Evolutionary conservation across 371 early-diverging fungal genomes (phyloP), one percentile per base, ranked within the genome.

Genomic region (Mucor piriformis): DNA sequence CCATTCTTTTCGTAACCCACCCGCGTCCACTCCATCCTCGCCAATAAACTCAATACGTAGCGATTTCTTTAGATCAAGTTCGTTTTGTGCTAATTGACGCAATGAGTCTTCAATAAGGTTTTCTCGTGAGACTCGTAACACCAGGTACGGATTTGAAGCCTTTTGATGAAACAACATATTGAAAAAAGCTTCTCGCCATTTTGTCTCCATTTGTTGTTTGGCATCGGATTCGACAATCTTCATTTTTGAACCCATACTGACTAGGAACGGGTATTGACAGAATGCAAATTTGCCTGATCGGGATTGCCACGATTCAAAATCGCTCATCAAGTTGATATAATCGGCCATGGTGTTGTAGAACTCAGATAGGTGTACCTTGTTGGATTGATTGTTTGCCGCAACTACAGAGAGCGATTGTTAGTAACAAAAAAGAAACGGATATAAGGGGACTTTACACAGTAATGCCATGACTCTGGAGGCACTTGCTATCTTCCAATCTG

Each of bases 1-100:
- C 94, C 95, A 97, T 63, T 99, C 99, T 61, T 97, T 96, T 38
- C 93, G 86, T 16, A 99, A 72, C 0, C 99, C 99, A 47, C 99
- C 99, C n/a, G 91, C 95, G 76, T 98, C 98, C 3, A 88, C 94
- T 70, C 91, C 86, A 48, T 88, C 90, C 71, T 97, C 97, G 7
- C 91, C 95, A 23, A 90, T 76, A 78, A 96, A 95, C 60, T 89
- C 85, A 47, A 95, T 89, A 15, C 88, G 86, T 20, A 97, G 73
- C 10, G 88, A 89, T 65, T 94, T 91, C 64, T 95, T 94, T 48
- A 96, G 72, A 53, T 96, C 96, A 54, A 79, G 71, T 57, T 88
- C 81, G 34, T 84, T 81, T 46, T 81, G 77, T 3, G 86, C 81
- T 11, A 93, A 64, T 71, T 87, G 88, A 12, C 73, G 72, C 23